Conservation (phyloP, 768 basidiomycete genomes). For the Coprinopsis cinerea region DNA sequence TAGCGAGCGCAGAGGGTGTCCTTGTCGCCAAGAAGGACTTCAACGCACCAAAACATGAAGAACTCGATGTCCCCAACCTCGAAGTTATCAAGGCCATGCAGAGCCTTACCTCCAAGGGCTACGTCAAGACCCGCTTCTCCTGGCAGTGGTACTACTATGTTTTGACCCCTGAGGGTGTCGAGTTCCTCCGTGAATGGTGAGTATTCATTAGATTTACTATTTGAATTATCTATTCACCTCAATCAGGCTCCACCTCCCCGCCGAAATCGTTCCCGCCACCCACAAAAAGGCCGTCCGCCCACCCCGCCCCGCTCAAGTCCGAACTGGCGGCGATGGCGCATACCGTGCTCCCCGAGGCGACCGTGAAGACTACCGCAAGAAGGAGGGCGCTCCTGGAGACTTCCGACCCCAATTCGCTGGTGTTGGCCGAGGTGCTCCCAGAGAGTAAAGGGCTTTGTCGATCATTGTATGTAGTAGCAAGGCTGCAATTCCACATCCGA, state of each 20-base stretch:
- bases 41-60: slow-evolving; percentile 96
- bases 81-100: slow-evolving; percentile 69
- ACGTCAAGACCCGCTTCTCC: slow-evolving; percentile 98
- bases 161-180: slow-evolving; percentile 94
- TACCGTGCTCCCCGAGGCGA: slow-evolving; percentile 86
- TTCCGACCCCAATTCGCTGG: slow-evolving; percentile 86
- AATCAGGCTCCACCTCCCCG: slow-evolving; percentile 83
- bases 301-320: slow-evolving; percentile 71
- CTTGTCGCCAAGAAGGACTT: slow-evolving; percentile 99
- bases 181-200: slow-evolving; percentile 89
- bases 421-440: slow-evolving; percentile 83
- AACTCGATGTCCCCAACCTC: slow-evolving; percentile 67
- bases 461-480: slow-evolving; percentile 1
- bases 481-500: background rate
- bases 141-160: slow-evolving; percentile 99
- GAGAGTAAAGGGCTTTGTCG: slow-evolving; percentile 40
- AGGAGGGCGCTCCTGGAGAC: slow-evolving; percentile 80
- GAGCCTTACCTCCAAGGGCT: slow-evolving; percentile 68
- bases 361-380: slow-evolving; percentile 90
- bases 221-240: background rate
- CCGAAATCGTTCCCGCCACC: slow-evolving; percentile 94
- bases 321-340: slow-evolving; percentile 68
- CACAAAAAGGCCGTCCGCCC: slow-evolving; percentile 95
- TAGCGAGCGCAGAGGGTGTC: slow-evolving; percentile 83
- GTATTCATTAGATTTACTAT: slow-evolving; percentile 14